phyloP scores from a whole-genome alignment of 805 yeast genomes.

The Kluyveromyces nonfermentans region DNA sequence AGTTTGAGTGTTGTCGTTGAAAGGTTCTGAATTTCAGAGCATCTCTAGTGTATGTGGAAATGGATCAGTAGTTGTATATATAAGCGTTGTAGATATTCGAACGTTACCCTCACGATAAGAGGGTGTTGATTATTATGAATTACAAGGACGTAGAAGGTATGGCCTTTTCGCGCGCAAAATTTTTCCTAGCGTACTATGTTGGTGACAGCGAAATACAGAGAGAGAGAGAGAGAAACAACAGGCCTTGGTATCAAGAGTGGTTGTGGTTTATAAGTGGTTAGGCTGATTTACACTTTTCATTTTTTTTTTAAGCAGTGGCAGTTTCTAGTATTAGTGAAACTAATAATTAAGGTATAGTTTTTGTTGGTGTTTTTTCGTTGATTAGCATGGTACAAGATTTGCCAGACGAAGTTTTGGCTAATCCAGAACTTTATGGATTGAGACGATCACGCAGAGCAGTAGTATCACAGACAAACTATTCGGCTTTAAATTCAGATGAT shows the following conservation, averaged over 20 bases:
- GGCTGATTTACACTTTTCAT: background rate
- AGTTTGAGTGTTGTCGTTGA: background rate
- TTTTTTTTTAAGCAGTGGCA: background rate
- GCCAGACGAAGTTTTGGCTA: constrained; percentile 47
- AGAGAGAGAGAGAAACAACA: background rate
- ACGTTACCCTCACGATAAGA: background rate
- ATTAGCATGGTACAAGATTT: constrained; percentile 2
- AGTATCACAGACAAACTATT: constrained; percentile 18
- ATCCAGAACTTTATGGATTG: constrained; percentile 78
- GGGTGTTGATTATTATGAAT: background rate
- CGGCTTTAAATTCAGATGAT: constrained; percentile 20
- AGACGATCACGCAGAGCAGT: constrained; percentile 66
- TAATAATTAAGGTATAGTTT: background rate
- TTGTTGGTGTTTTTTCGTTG: background rate
- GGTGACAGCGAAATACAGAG: too few relatives aligned
- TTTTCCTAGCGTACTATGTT: background rate
- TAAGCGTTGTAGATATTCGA: background rate
- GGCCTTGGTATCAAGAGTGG: background rate
- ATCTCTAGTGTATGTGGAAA: background rate
- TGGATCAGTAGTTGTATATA: background rate
- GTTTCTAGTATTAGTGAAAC: background rate
- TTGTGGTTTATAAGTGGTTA: background rate
- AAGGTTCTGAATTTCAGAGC: background rate
- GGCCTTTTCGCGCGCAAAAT: background rate
- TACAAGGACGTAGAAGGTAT: background rate